These are phyloP conservation scores for Aspergillus tanneri DNA, from an alignment of 2,329 filamentous ascomycete genomes.

Conservation along the genomic window DNA sequence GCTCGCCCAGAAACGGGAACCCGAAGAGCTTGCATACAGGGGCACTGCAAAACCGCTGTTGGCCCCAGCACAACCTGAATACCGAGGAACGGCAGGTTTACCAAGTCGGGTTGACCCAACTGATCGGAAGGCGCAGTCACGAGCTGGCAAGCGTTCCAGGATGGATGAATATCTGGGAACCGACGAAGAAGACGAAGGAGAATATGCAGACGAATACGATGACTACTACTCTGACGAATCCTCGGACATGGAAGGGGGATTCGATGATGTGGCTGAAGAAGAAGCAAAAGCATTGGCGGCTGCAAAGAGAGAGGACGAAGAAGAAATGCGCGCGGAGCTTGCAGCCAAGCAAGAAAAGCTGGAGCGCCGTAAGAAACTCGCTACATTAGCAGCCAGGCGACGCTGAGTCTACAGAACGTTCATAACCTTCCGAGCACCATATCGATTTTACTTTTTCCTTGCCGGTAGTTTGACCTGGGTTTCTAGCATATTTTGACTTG, in stretches of 20 bases:
- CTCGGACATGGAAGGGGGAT: constrained; percentile 54
- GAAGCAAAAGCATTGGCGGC: constrained; percentile 42
- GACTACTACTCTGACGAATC: constrained; percentile 47
- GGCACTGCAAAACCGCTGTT: constrained; percentile 38
- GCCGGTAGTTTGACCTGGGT: not conserved
- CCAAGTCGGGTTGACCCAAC: constrained; percentile 27
- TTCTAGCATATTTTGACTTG: constrained; percentile 15
- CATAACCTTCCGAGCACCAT: no score
- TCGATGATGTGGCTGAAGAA: constrained; percentile 48
- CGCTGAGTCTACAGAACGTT: constrained; percentile 20
- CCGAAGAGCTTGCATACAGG: constrained; percentile 37
- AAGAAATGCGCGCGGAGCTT: constrained; percentile 45
- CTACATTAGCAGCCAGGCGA: constrained; percentile 38
- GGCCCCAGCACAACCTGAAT: constrained; percentile 28
- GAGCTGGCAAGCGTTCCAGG: constrained; percentile 26
- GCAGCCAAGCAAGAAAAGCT: constrained; percentile 48
- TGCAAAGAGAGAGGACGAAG: constrained; percentile 49
- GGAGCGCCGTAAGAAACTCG: constrained; percentile 45
- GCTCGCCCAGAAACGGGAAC: constrained; percentile 32
- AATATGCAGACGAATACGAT: constrained; percentile 40
- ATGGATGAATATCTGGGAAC: constrained; percentile 48
- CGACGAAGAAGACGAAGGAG: constrained; percentile 50
- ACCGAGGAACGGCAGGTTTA: constrained; percentile 46
- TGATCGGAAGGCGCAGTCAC: constrained; percentile 29
- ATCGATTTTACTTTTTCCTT: constrained; percentile 12